Evolutionary conservation across 192 early-diverging fungal species (phyloP), one percentile per base, ranked within the genome.

Genomic region (Powellomyces hirtus): DNA sequence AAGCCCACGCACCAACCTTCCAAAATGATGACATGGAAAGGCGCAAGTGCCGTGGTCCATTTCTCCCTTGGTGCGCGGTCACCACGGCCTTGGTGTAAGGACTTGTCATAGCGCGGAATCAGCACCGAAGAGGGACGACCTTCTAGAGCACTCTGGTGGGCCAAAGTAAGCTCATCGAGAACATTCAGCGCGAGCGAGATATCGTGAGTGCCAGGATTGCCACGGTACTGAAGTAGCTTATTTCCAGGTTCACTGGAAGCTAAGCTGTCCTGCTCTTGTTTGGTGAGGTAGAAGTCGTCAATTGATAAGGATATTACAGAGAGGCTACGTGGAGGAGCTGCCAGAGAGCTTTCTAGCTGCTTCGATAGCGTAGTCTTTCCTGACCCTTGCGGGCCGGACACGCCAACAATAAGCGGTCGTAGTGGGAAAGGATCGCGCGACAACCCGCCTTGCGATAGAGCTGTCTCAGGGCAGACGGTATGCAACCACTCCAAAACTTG

Each of bases 1-100:
- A 96, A 98, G 0, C 94, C 96, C 8, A 95, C 64, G 37, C 82
- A 91, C 94, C 96, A 98, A 0, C 94, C 96, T 73, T 98, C 96
- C 68, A 97, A 90, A 34, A 98, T 70, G 20, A 98, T 77, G 42
- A 97, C 83, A 61, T 97, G 86, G 22, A 91, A 56, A 0, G 90
- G 89, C 13, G 78, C 70, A 4, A 63, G 38, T 0, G 78, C 79
- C 18, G 26, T 57, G 1, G 66, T 66, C 92, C 92, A 98, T 35
- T 86, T 37, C 4, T 62, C 46, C 24, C 42, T n/a, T 4, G 88
- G 81, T 0, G 84, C 22, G 10, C 92, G 84, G 67, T 98, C 94
- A 1, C 96, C 96, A 20, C 83, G 80, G 0, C 96, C 96, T 51
- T 78, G 59, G 55, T 88, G 51, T 33, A 89, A 52, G 24, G 87